Evolutionary conservation across 83 land plant species (phyloP).

Genomic region (Picea abies): DNA sequence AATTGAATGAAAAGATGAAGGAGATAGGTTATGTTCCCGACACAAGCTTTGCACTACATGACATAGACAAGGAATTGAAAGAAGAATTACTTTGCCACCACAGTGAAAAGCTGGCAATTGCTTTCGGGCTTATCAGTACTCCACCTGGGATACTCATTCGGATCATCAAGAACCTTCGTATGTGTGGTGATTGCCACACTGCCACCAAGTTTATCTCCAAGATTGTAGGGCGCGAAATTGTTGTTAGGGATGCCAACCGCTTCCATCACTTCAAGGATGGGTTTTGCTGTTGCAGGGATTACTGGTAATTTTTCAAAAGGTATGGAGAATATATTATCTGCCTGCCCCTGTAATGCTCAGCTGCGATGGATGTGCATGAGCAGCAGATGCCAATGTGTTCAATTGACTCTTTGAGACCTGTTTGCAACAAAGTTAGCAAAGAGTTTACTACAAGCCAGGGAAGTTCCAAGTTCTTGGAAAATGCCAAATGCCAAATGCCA

Average conservation of each 20-base stretch:
- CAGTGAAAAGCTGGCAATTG: neutral
- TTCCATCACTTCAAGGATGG: conserved; percentile 18
- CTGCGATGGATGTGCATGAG: no score
- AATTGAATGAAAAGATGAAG: neutral
- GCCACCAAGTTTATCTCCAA: conserved; percentile 4
- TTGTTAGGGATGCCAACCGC: conserved; percentile 11
- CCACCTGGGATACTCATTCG: neutral
- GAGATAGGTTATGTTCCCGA: neutral
- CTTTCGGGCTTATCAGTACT: neutral
- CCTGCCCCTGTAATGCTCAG: no score
- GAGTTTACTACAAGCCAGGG: no score
- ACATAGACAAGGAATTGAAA: neutral
- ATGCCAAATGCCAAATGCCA: no score
- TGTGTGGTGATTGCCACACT: neutral
- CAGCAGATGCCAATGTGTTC: no score
- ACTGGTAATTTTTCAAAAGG: neutral
- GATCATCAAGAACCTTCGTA: neutral
- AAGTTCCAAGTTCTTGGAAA: no score
- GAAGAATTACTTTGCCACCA: neutral
- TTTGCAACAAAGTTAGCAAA: no score
- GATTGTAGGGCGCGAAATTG: neutral
- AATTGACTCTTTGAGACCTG: no score
- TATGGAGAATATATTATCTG: no score
- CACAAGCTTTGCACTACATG: neutral
- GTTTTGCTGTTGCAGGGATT: conserved; percentile 2